Base-by-base conservation (phyloP, 768 basidiomycete species). In the Leccinum ochraceum region DNA sequence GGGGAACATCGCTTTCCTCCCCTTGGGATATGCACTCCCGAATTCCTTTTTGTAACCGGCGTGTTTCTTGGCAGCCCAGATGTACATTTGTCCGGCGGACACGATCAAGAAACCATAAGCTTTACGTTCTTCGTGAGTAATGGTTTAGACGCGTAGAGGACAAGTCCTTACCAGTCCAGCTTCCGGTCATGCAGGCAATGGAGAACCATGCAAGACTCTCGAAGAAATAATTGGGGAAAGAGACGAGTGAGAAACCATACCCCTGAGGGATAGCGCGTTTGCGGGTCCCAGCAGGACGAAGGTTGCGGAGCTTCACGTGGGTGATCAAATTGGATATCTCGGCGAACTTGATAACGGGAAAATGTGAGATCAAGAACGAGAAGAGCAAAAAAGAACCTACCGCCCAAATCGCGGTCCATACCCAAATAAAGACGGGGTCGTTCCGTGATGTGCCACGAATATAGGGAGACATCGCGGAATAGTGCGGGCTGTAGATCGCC, bases 41-140 rank as follows among this genome's bases (percentile, higher is more conserved):
- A 98, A 97, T 74, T 99, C 96, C 70, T 89, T 94, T 81, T 87
- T 92, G 78, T 98, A 98, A 56, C 81, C 82, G 57, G 75, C 78
- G 67, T 98, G 95, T 78, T 97, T 98, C 80, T 95, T 94, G 44
- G 83, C 68, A 14, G 95, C 95, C 97, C 97, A 99, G 7, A 82
- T 64, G 13, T 80, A 77, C 94, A 98, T 98, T 66, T 86, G 86
- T 36, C 63, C 82, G 0, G 79, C 77, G 1, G 83, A 80, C 46
- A 92, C 81, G 10, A 76, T 79, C 50, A 85, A 73, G 76, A 96
- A 98, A 22, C 88, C 60, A 62, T 74, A 82, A 20, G 85, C 88
- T 91, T 63, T 17, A 24, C 36, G n/a, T 58, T 30, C 26, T 36
- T 56, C 24, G 10, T 61, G 32, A 61, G 56, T 53, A 22, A 50